Percentiles rank a stretch among this genome's conserved stretches.
phyloP scores from a whole-genome alignment of 345 rosid species.

The Bruguiera parviflora region DNA sequence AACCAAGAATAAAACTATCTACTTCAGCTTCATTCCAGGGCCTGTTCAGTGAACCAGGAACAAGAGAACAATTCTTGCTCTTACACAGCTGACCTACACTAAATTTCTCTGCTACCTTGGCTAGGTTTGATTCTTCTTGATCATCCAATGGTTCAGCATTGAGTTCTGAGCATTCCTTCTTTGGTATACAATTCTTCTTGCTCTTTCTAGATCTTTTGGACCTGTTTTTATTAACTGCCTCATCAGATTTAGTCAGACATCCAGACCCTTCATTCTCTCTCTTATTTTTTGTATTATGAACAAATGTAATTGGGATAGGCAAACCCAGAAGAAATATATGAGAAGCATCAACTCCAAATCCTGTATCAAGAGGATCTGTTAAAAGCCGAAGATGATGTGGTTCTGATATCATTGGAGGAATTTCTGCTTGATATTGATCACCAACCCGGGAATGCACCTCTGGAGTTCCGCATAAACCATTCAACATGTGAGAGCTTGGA shows the following conservation, averaged over 20 bases:
- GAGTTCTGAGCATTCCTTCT: slow-evolving; percentile 31
- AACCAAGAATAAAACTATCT: slow-evolving; percentile 53
- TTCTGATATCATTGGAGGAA: slow-evolving; percentile 58
- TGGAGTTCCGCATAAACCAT: slow-evolving; percentile 48
- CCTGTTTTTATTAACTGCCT: slow-evolving; percentile 29
- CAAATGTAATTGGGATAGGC: slow-evolving; percentile 50
- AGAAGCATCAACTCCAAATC: slow-evolving; percentile 25
- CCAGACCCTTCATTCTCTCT: slow-evolving; percentile 15
- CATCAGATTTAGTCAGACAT: slow-evolving; percentile 12
- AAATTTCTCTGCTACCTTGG: slow-evolving; percentile 17
- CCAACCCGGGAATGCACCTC: slow-evolving; percentile 57
- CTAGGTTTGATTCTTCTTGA: slow-evolving; percentile 29
- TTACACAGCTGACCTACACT: slow-evolving; percentile 10
- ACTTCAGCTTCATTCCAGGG: slow-evolving; percentile 51
- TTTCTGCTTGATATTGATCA: slow-evolving; percentile 54
- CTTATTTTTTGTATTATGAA: slow-evolving; percentile 15
- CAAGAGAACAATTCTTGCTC: slow-evolving; percentile 12
- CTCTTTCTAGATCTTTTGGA: slow-evolving; percentile 35
- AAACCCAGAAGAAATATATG: slow-evolving; percentile 45
- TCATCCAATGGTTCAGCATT: slow-evolving; percentile 18
- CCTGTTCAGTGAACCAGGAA: slow-evolving; percentile 33
- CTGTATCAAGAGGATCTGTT: slow-evolving; percentile 37
- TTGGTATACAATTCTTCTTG: slow-evolving; percentile 27
- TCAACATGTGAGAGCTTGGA: slow-evolving; percentile 38
- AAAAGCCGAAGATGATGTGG: slow-evolving; percentile 33